Evolutionary conservation across 257 asterid genomes (phyloP).

Genomic region (Solanum bulbocastanum): DNA sequence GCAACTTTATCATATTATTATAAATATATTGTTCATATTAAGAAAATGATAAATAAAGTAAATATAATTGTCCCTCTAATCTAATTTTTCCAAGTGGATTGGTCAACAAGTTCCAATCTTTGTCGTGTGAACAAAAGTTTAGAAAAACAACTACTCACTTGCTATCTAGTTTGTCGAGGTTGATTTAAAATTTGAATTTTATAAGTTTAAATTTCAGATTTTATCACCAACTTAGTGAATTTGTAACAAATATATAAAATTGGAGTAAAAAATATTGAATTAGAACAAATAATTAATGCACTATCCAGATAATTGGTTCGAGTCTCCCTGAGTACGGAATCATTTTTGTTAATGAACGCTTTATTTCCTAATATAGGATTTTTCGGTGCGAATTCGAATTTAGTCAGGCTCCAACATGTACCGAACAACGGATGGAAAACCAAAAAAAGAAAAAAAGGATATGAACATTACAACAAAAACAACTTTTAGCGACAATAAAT

Average conservation of each 20-base stretch:
- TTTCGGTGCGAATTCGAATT: no score
- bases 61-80: neutral
- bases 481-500: no score
- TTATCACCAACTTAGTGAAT: neutral
- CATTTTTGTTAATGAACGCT: no score
- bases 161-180: no score
- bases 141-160: neutral
- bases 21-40: neutral
- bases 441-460: neutral
- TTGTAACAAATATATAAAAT: neutral
- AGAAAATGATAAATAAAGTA: neutral
- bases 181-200: no score
- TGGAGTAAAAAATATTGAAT: neutral
- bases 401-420: no score
- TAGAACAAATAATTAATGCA: no score
- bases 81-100: neutral
- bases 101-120: neutral
- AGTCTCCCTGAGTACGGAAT: neutral
- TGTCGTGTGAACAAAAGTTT: neutral
- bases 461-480: neutral
- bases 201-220: no score
- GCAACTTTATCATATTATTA: neutral
- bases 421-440: neutral
- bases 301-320: no score
- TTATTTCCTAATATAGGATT: fast-evolving